A percentile compares a stretch with the other conserved stretches of the same genome.
Evolutionary conservation across 1,284 basidiomycete species (phyloP).

Genomic region (Cutaneotrichosporon sp.): DNA sequence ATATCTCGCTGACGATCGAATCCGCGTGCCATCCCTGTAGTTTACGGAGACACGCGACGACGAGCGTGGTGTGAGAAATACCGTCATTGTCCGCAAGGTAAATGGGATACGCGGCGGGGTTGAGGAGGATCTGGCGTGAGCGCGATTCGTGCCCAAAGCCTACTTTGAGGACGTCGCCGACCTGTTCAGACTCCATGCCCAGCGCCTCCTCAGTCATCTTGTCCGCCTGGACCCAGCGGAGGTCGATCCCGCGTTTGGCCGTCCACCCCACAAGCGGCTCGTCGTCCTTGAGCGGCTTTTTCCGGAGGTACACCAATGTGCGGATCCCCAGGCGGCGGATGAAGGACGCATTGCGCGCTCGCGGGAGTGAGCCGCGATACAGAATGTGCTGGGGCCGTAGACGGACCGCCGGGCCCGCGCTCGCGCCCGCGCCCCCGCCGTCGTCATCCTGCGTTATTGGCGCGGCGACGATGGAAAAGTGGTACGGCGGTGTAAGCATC

Average conservation of each 20-base stretch:
- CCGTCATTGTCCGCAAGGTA: conserved; percentile 43
- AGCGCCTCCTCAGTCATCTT: conserved; percentile 40
- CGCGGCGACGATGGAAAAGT: conserved; percentile 28
- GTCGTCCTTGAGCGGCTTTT: conserved; percentile 47
- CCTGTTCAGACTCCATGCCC: conserved; percentile 38
- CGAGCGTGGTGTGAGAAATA: conserved; percentile 41
- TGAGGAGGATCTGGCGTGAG: conserved; percentile 29
- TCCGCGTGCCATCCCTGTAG: conserved; percentile 43
- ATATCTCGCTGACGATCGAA: conserved; percentile 38
- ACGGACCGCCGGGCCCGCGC: background rate
- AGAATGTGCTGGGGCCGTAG: conserved; percentile 21
- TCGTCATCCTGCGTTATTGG: conserved; percentile 6
- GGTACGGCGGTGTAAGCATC: conserved; percentile 30
- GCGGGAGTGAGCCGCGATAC: conserved; percentile 39
- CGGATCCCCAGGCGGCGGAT: conserved; percentile 50
- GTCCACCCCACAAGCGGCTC: conserved; percentile 31
- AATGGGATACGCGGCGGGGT: conserved; percentile 34
- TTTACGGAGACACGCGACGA: conserved; percentile 41
- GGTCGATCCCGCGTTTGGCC: conserved; percentile 18
- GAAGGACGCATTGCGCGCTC: conserved; percentile 35
- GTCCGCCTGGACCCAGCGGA: conserved; percentile 41
- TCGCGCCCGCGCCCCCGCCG: background rate
- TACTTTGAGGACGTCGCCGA: conserved; percentile 38
- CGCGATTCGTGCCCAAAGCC: conserved; percentile 3
- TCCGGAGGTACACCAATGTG: conserved; percentile 55